Percentiles rank a stretch among this genome's conserved stretches.
These are phyloP conservation scores for Capsicum baccatum DNA, from an alignment of 257 asterid genomes.

Conservation along the genomic window DNA sequence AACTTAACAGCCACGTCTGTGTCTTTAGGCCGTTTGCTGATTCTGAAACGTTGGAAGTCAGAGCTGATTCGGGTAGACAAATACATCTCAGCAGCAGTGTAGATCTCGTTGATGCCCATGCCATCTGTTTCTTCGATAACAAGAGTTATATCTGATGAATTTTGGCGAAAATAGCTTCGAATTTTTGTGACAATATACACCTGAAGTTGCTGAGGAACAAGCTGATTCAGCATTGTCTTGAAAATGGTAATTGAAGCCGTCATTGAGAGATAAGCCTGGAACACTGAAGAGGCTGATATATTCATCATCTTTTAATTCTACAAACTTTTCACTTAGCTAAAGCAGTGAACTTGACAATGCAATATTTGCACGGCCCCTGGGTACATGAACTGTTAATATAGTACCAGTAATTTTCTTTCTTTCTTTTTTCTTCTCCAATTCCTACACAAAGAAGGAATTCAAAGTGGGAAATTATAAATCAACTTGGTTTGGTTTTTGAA, in stretches of 20 bases:
- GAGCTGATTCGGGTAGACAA: slow-evolving; percentile 54
- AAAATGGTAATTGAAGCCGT: slow-evolving; percentile 58
- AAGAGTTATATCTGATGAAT: slow-evolving; percentile 36
- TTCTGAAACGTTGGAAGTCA: slow-evolving; percentile 53
- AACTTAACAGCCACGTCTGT: slow-evolving; percentile 44
- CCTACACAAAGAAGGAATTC: background rate
- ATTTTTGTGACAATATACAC: slow-evolving; percentile 39
- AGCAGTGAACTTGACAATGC: background rate
- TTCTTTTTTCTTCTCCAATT: background rate
- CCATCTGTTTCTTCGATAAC: slow-evolving; percentile 69
- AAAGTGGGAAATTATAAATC: background rate
- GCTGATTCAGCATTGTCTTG: slow-evolving; percentile 61
- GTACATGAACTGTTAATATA: background rate
- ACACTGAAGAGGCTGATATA: slow-evolving; percentile 53
- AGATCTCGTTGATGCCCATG: slow-evolving; percentile 57
- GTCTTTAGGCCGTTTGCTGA: slow-evolving; percentile 59
- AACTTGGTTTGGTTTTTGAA: background rate
- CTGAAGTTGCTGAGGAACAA: slow-evolving; percentile 59
- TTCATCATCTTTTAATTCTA: slow-evolving; percentile 40
- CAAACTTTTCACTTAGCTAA: background rate
- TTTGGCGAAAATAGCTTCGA: slow-evolving; percentile 41
- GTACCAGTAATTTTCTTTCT: background rate
- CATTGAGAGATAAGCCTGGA: slow-evolving; percentile 64
- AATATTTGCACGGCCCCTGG: background rate
- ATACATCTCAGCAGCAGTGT: slow-evolving; percentile 59